Base-by-base conservation (phyloP, 257 asterid genomes). In the Asclepias syriaca region DNA sequence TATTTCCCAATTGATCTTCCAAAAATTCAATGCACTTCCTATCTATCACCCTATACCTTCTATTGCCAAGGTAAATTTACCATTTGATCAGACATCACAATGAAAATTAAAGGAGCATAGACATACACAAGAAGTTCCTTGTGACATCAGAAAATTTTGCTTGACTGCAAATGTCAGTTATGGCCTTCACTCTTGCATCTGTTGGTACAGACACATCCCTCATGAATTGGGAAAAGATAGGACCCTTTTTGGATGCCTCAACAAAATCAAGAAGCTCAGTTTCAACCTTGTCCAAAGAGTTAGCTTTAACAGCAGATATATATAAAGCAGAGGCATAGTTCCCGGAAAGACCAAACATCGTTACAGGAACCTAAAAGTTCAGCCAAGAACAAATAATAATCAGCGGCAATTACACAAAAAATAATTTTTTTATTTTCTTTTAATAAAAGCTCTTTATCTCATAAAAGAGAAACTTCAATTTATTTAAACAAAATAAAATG, bases 311-410 rank as follows among this genome's bases (percentile, higher is more conserved):
- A 14, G 97, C 89, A 70, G 94, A 82, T 29, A 91, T 83, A 83
- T 94, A 94, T 79, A 95, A 78, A 46, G 98, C 97, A 0, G 98
- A 82, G 61, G 98, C 97, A 83, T 95, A 95, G 86, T 95, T 92
- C 76, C 96, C 98, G 81, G 93, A 86, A 53, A 82, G 88, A 19
- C 98, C 99, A 77, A 77, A 95, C 95, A 91, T 73, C 6, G 84
- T 83, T 78, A 95, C 12, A 3, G 97, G 99, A 74, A 94, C 93
- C 99, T 90, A 80, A 72, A 77, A 74, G 68, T 66, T 70, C 64
- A 70, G 21, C 34, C 56, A 43, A 65, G 37, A 60, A 74, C 37
- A 57, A 75, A 16, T 63, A 78, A 9, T 5, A 48, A 19, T 66
- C 4, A 24, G 14, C 19, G 14, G 7, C 58, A 15, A 12, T 19